Conservation (phyloP, 2,329 filamentous ascomycete genomes). For the Myriosclerotinia scirpicola region DNA sequence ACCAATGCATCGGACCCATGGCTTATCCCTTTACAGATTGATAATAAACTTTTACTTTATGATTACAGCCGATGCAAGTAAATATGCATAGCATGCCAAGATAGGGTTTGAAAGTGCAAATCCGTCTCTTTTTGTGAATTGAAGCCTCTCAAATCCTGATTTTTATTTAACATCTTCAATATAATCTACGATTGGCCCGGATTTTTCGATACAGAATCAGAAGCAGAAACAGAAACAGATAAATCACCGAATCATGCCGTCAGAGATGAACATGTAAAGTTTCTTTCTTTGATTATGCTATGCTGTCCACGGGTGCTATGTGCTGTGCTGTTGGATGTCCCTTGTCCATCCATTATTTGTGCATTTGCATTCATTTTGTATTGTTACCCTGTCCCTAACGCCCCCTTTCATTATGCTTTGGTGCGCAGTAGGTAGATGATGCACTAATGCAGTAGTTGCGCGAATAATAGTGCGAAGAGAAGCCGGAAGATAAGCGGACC, state of each 20-base stretch:
- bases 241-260: not conserved
- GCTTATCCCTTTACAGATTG: not conserved
- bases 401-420: not conserved
- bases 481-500: slow-evolving; percentile 26
- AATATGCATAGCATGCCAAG: slow-evolving; percentile 1
- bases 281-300: not conserved
- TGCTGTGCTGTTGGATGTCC: not conserved
- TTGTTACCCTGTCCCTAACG: not conserved
- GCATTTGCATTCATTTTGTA: too few relatives aligned
- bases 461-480: slow-evolving; percentile 17
- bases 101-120: not conserved
- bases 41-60: not conserved
- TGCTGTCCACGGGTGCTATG: not conserved
- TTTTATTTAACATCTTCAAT: not conserved
- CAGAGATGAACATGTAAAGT: slow-evolving; percentile 4
- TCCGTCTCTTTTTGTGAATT: not conserved
- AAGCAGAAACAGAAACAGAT: not conserved
- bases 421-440: not conserved
- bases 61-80: not conserved
- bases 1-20: not conserved
- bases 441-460: not conserved
- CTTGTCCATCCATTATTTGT: not conserved
- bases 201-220: not conserved
- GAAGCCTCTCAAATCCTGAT: slow-evolving; percentile 2
- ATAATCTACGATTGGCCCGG: not conserved